Conservation (phyloP, 371 early-diverging fungal species). For the Syncephalastrum monosporum region DNA sequence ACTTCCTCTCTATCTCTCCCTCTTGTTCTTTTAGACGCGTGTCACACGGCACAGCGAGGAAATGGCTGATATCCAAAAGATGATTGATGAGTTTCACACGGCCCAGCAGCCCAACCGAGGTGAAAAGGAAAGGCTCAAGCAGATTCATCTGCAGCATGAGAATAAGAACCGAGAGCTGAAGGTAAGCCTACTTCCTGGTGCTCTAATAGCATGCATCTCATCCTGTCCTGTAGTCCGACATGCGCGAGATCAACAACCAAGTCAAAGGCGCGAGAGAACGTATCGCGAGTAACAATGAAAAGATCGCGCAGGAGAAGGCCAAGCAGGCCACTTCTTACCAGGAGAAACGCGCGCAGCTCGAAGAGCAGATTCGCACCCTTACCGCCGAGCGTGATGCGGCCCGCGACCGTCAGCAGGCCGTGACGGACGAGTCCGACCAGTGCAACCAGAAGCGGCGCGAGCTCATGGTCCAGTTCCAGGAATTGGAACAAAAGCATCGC, state of each 20-base stretch:
- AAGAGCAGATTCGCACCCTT: no score
- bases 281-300: constrained; percentile 22
- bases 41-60: no score
- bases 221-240: constrained; percentile 14
- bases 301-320: constrained; percentile 25
- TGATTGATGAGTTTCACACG: no score
- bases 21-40: no score
- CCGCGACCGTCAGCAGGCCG: constrained; percentile 15
- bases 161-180: constrained; percentile 5
- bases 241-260: constrained; percentile 19
- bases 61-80: no score
- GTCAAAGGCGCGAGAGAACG: constrained; percentile 18
- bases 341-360: constrained; percentile 3
- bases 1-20: no score
- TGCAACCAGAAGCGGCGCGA: constrained; percentile 18
- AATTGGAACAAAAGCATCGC: constrained; percentile 14
- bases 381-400: constrained; percentile 6
- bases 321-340: constrained; percentile 22
- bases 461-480: constrained; percentile 34
- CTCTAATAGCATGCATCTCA: no score
- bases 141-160: constrained; percentile 12
- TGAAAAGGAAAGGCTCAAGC: constrained; percentile 7
- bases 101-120: neutral
- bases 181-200: neutral
- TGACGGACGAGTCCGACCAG: constrained; percentile 22